Evolutionary conservation across 2,329 filamentous ascomycete genomes (phyloP), one percentile per base, ranked within the genome.

Genomic region (Polytolypa hystricis): DNA sequence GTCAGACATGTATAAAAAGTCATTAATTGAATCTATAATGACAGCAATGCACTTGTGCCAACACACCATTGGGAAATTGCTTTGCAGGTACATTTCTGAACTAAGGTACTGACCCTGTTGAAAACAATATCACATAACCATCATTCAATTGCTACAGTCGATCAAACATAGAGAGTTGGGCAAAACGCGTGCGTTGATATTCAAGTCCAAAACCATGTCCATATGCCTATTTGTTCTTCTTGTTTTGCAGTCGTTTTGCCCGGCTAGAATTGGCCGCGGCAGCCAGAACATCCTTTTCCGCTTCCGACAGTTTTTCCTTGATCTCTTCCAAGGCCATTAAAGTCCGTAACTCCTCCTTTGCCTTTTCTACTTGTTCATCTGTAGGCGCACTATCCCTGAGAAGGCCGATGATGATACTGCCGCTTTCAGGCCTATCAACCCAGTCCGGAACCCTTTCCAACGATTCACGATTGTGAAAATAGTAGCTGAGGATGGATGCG

Each of bases 201-300:
- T 31, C 29, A 31, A 31, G 29, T 5, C 29, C 29, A 31, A n/a
- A 18, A 31, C 29, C 29, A 31, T 18, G 4, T 17, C 30, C 30
- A 32, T 32, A 17, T 32, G 30, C 30, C 23, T 32, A 32, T 21
- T 32, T 32, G 30, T 32, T 21, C 11, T 32, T 20, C 30, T 33
- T 21, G 30, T 19, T 33, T 33, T 33, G n/a, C n/a, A n/a, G 21
- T n/a, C 28, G 28, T 16, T 30, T 30, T 16, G 28, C 28, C 14
- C 14, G 10, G 28, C 28, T 30, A n/a, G 28, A 12, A 3, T 9
- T 4, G 9, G 28, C 28, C 9, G 28, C 28, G 15, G 28, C 28
- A 11, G 9, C 15, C 28, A 30, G 10, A 16, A 30, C 11, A 9
- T 30, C 11, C 14, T n/a, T 12, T 16, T 30, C 28, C 14, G 10